phyloP scores from a whole-genome alignment of 345 rosid genomes.

The Cochlearia excelsa region DNA sequence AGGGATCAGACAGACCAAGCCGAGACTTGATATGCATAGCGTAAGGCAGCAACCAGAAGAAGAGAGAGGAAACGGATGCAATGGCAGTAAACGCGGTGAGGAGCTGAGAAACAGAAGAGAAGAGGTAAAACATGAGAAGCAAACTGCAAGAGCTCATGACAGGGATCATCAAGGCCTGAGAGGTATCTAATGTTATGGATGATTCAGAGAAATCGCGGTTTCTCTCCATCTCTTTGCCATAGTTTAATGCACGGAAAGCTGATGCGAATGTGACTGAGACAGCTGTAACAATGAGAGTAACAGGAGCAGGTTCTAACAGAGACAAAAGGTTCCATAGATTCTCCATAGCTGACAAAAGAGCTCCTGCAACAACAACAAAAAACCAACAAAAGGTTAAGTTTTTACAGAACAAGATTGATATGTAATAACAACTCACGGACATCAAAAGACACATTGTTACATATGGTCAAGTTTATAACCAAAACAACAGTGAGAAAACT shows the following conservation, averaged over 20 bases:
- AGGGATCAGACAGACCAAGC: constrained; percentile 77
- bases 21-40: constrained; percentile 55
- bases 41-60: constrained; percentile 75
- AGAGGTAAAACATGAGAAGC: constrained; percentile 92
- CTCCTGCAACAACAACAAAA: not conserved
- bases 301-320: constrained; percentile 88
- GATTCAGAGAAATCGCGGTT: constrained; percentile 84
- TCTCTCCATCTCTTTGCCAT: constrained; percentile 93
- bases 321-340: constrained; percentile 77
- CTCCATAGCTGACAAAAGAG: constrained; percentile 48
- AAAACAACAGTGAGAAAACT: too few species aligned
- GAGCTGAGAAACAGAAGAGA: constrained; percentile 86
- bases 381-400: constrained; percentile 7
- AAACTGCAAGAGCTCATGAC: constrained; percentile 96
- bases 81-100: constrained; percentile 87
- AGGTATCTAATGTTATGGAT: constrained; percentile 76
- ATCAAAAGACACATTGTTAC: not conserved
- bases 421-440: not conserved
- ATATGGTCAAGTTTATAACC: not conserved
- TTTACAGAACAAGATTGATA: too few species aligned
- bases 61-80: constrained; percentile 86
- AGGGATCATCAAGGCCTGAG: constrained; percentile 95
- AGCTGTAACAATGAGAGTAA: constrained; percentile 77
- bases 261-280: constrained; percentile 87
- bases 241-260: constrained; percentile 89